Percentiles rank a stretch among this genome's conserved stretches.
Evolutionary conservation across 768 basidiomycete genomes (phyloP).

Genomic region (Sistotremastrum niveocremeum): DNA sequence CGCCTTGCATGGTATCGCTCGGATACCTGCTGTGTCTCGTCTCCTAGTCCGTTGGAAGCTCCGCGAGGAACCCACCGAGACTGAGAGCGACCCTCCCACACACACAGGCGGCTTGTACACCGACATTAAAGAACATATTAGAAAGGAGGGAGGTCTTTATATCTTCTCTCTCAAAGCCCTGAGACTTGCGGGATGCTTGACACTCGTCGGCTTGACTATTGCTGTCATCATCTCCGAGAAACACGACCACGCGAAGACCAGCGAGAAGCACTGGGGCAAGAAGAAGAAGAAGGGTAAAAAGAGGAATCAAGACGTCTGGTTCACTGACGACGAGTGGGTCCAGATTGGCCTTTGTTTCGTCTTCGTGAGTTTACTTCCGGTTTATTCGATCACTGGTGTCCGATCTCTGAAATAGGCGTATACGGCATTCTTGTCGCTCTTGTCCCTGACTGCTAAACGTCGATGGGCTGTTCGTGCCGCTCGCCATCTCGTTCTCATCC

Average conservation of each 20-base stretch:
- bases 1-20: too few species aligned
- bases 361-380: slow-evolving; percentile 17
- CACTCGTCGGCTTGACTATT: slow-evolving; percentile 37
- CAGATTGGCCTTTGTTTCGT: slow-evolving; percentile 19
- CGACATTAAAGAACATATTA: slow-evolving; percentile 27
- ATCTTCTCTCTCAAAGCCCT: slow-evolving; percentile 35
- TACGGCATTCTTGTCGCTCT: slow-evolving; percentile 28
- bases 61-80: too few species aligned
- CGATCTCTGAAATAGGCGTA: slow-evolving; percentile 30
- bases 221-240: slow-evolving; percentile 26
- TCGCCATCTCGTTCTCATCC: slow-evolving; percentile 33
- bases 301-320: background rate
- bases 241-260: slow-evolving; percentile 8
- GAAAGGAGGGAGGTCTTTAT: slow-evolving; percentile 29
- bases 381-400: slow-evolving; percentile 7
- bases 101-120: slow-evolving; percentile 14
- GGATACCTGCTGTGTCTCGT: too few species aligned
- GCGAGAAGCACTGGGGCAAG: slow-evolving; percentile 16
- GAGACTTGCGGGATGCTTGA: slow-evolving; percentile 30
- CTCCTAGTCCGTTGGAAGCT: too few species aligned
- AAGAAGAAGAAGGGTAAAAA: slow-evolving; percentile 13
- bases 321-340: slow-evolving; percentile 16
- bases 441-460: slow-evolving; percentile 25
- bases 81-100: too few species aligned
- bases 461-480: slow-evolving; percentile 24